Base-by-base conservation (phyloP, 2,329 filamentous ascomycete species). In the Xylaria hypoxylon region DNA sequence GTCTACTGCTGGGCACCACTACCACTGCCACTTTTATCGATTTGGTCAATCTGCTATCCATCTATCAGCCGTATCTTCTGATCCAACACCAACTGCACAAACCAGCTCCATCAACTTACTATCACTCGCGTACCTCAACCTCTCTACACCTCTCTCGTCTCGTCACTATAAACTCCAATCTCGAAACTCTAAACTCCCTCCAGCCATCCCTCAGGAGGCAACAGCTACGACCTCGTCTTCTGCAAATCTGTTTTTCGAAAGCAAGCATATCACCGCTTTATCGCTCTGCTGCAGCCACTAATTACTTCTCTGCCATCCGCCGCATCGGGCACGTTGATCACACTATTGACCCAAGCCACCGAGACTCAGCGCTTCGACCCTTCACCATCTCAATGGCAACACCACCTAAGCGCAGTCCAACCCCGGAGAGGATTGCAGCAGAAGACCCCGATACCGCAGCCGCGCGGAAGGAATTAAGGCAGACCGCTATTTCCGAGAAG, bases 391-490 rank as follows among this genome's bases (percentile, higher is more conserved):
- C 67, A 70, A 76, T 76, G 73, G 68, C 69, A 35, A 60, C 70
- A 55, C 60, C 68, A 66, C 70, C 59, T 47, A 74, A 73, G 68
- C 74, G 69, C 47, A 77, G 73, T 65, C 74, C 73, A 5, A 73
- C 74, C 1, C 75, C 75, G 8, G 69, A 73, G 38, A 62, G 70
- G 47, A 62, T 59, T 52, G 51, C 64, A 22, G 40, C 70, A 22
- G 88, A 90, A 72, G 88, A 90, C 76, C 85, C 86, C 40, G 87
- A 88, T 73, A 90, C 88, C 45, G 86, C 86, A 65, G 87, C 87
- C 58, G 83, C 88, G 40, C 85, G 88, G 68, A 85, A 89, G 73
- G 88, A 90, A 78, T 82, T 90, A 45, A 88, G 86, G 79, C 87
- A 90, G 69, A 89, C 88, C 10, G 84, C 80, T 59, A 89, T 90